Evolutionary conservation across 2,329 filamentous ascomycete genomes (phyloP).

Genomic region (Calonectria leucothoes): DNA sequence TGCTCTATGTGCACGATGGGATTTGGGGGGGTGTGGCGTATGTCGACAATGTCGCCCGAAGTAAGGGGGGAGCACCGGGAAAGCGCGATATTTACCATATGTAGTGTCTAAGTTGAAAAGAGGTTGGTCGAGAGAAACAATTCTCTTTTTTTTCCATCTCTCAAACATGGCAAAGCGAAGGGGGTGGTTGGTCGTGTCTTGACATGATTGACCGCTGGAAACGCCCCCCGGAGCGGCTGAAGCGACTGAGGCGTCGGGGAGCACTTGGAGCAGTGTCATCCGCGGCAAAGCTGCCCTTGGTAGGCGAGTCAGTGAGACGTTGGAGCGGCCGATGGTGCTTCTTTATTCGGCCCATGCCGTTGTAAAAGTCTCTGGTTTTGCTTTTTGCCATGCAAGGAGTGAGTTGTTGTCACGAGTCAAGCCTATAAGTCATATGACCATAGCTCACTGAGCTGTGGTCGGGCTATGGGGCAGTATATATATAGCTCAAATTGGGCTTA

Average conservation of each 20-base stretch:
- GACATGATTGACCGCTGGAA: background rate
- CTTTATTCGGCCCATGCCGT: background rate
- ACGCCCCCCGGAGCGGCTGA: background rate
- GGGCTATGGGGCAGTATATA: no score
- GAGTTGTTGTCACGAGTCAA: no score
- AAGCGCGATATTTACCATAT: background rate
- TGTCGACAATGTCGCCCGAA: background rate
- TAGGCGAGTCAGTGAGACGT: background rate
- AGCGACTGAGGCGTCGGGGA: background rate
- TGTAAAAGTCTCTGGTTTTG: background rate
- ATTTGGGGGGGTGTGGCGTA: background rate
- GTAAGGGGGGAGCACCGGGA: background rate
- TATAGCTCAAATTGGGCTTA: no score
- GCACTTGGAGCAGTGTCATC: background rate
- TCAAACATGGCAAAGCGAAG: background rate
- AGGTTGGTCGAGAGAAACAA: background rate
- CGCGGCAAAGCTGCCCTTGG: background rate
- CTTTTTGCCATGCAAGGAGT: slow-evolving; percentile 2
- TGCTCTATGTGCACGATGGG: background rate
- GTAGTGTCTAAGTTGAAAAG: background rate
- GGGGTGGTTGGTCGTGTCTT: background rate
- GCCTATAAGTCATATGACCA: no score
- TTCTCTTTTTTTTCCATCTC: background rate
- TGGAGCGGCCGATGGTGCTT: background rate
- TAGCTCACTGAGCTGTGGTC: no score